These are phyloP conservation scores for Venturia oleaginea DNA, from an alignment of 2,329 filamentous ascomycete genomes.

Conservation along the genomic window DNA sequence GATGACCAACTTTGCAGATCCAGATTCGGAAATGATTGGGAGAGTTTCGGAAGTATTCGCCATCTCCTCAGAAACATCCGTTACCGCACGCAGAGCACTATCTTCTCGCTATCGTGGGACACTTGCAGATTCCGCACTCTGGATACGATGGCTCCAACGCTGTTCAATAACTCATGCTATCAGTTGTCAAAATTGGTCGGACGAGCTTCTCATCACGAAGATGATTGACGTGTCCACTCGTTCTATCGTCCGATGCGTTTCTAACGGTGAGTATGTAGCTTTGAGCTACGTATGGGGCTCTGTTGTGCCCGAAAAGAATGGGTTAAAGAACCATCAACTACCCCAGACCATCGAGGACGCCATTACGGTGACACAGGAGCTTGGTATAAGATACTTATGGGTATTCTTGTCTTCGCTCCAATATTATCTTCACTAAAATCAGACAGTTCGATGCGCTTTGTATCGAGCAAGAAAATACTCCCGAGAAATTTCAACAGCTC, in stretches of 20 bases:
- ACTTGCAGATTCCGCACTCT: background rate
- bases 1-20: conserved; percentile 4
- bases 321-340: background rate
- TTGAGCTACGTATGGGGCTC: conserved; percentile 10
- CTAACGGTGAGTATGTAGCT: conserved; percentile 3
- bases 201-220: conserved; percentile 6
- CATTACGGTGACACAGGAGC: background rate
- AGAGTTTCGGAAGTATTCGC: background rate
- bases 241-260: background rate
- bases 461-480: conserved; percentile 1
- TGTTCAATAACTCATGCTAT: conserved; percentile 2
- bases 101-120: background rate
- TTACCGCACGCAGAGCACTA: background rate
- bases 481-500: background rate
- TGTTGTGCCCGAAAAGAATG: background rate
- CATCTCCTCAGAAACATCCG: background rate
- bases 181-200: background rate
- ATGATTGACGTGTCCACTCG: conserved; percentile 5
- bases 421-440: background rate
- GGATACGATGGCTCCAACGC: conserved; percentile 1
- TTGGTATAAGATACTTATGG: conserved; percentile 7
- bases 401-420: background rate
- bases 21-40: background rate
- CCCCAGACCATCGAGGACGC: conserved; percentile 8
- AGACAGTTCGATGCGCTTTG: background rate